Conservation (phyloP, 2,329 filamentous ascomycete genomes). For the Aspergillus ochraceoroseus region DNA sequence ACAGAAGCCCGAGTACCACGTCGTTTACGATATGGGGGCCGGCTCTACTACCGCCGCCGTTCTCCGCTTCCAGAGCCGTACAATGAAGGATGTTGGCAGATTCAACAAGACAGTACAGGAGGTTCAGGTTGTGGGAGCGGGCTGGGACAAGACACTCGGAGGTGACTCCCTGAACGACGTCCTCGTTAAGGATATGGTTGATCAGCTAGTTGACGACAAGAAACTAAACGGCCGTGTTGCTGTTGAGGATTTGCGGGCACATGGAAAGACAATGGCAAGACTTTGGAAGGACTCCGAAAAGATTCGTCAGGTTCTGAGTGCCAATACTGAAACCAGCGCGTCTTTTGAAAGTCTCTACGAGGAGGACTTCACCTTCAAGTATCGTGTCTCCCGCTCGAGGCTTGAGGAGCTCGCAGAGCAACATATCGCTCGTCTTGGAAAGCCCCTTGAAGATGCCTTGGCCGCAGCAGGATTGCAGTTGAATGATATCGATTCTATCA, state of each 20-base stretch:
- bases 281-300: constrained; percentile 90
- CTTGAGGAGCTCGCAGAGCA: constrained; percentile 74
- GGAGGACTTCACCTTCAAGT: constrained; percentile 88
- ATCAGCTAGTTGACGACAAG: constrained; percentile 67
- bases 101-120: constrained; percentile 97
- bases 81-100: constrained; percentile 84
- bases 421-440: constrained; percentile 63
- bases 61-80: constrained; percentile 80
- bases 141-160: constrained; percentile 85
- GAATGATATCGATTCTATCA: constrained; percentile 76
- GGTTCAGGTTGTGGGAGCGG: constrained; percentile 77
- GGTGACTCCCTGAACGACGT: constrained; percentile 84
- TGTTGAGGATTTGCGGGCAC: constrained; percentile 51
- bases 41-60: constrained; percentile 89
- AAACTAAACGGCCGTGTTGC: constrained; percentile 44
- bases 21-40: constrained; percentile 97
- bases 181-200: constrained; percentile 83
- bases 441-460: constrained; percentile 69
- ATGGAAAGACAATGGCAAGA: constrained; percentile 82
- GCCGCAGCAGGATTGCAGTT: constrained; percentile 67
- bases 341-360: constrained; percentile 80
- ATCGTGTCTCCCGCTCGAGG: constrained; percentile 72
- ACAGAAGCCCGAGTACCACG: constrained; percentile 80
- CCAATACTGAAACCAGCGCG: constrained; percentile 74
- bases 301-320: constrained; percentile 81